These are phyloP conservation scores for Stachybotrys chlorohalonatus DNA, from an alignment of 2,329 filamentous ascomycete species.

Conservation along the genomic window DNA sequence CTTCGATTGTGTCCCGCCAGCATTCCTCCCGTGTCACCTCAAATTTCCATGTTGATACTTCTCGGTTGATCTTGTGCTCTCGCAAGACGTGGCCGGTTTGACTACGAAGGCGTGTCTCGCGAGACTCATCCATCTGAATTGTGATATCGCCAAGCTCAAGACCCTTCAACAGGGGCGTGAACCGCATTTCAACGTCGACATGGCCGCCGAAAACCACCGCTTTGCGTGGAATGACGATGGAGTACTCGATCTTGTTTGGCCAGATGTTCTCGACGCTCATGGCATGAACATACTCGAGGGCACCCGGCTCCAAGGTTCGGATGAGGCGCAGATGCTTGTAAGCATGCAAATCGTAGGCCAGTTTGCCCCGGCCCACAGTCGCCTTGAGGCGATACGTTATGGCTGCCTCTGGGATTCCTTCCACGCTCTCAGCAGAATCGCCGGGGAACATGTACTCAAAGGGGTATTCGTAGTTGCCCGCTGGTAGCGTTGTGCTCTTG, in stretches of 20 bases:
- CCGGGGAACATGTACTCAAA: slow-evolving; percentile 70
- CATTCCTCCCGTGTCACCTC: slow-evolving; percentile 48
- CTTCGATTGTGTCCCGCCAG: slow-evolving; percentile 61
- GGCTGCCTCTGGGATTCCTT: slow-evolving; percentile 78
- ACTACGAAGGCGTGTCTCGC: slow-evolving; percentile 53
- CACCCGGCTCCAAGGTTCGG: slow-evolving; percentile 65
- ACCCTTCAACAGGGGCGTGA: slow-evolving; percentile 83
- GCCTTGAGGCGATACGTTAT: slow-evolving; percentile 89
- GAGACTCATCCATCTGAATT: slow-evolving; percentile 69
- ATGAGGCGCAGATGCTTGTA: slow-evolving; percentile 73
- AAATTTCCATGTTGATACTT: slow-evolving; percentile 52
- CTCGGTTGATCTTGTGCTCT: slow-evolving; percentile 54
- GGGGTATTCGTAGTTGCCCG: slow-evolving; percentile 77
- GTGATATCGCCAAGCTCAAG: slow-evolving; percentile 76
- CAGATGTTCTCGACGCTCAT: slow-evolving; percentile 97
- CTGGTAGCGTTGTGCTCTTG: slow-evolving; percentile 49
- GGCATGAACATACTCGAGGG: slow-evolving; percentile 71
- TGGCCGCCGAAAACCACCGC: slow-evolving; percentile 89
- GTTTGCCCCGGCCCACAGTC: slow-evolving; percentile 76
- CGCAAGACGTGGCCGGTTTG: slow-evolving; percentile 35
- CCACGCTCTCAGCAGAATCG: slow-evolving; percentile 73
- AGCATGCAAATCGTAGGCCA: slow-evolving; percentile 76
- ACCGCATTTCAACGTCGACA: slow-evolving; percentile 74
- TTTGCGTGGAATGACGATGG: slow-evolving; percentile 86
- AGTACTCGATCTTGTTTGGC: slow-evolving; percentile 97